Conservation (phyloP, 2,329 filamentous ascomycete species). For the Fusarium piperis region DNA sequence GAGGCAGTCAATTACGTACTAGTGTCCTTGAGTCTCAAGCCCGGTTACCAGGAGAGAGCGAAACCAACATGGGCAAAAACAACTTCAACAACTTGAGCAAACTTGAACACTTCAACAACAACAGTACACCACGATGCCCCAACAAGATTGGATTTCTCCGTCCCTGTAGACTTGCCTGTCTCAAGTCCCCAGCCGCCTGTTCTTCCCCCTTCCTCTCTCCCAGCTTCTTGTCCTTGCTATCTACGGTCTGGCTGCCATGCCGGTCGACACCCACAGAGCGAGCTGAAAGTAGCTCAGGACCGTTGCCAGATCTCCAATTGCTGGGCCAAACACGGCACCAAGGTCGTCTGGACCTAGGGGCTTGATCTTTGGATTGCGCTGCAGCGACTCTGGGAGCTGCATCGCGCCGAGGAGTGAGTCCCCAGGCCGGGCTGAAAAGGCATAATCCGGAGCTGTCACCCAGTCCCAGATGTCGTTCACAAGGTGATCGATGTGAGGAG, state of each 20-base stretch:
- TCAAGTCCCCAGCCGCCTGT: background rate
- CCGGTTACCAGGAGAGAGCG: background rate
- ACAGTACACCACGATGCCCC: slow-evolving; percentile 1
- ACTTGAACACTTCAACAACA: slow-evolving; percentile 12
- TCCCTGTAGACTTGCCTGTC: background rate
- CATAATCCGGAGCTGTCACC: background rate
- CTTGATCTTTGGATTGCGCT: background rate
- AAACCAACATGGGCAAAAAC: slow-evolving; percentile 11
- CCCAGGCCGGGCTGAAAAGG: background rate
- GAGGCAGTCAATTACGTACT: slow-evolving; percentile 41
- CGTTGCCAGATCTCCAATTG: background rate
- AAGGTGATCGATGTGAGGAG: background rate
- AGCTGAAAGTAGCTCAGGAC: background rate
- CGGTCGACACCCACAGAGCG: background rate
- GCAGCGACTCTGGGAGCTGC: background rate
- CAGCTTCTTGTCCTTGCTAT: background rate
- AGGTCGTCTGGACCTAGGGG: background rate
- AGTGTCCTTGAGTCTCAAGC: slow-evolving; percentile 27
- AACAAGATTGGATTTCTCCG: background rate
- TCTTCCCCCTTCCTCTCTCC: background rate
- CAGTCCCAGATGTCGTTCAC: background rate
- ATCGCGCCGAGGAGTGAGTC: background rate
- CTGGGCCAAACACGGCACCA: background rate
- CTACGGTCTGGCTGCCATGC: background rate
- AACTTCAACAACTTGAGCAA: slow-evolving; percentile 11